Base-by-base conservation (phyloP, 352 stramenopile genomes). In the Pythium grandisporangium region DNA sequence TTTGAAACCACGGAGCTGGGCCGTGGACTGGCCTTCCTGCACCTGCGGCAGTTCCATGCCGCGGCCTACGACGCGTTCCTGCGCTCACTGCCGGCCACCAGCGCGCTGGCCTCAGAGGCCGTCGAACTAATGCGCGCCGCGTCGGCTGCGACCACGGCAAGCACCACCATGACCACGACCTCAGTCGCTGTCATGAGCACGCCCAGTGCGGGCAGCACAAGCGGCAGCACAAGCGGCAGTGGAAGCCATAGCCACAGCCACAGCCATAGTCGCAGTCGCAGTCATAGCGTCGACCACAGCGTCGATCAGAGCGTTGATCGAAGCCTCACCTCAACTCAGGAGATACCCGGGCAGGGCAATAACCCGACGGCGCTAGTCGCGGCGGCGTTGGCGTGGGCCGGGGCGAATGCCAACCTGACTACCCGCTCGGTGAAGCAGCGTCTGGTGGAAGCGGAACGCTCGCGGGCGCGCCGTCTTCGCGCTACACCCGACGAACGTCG, bases 1-100 rank as follows among this genome's bases (percentile, higher is more conserved):
- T 88, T 84, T 46, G 75, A 84, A 27, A 55, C 67, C 10, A 79
- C 63, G 27, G 75, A 88, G 32, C 30, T 70, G 6, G 75, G 75
- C 5, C 66, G 64, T 16, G 60, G 61, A 0, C 69, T 85, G 47
- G 75, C 75, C 29, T 66, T 88, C 24, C 38, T 79, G 29, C 75
- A 88, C 32, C 37, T 88, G 12, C 71, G 67, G 0, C 67, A 83
- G 33, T 63, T 50, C 45, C 75, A 88, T 33, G 75, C 73, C 48
- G 37, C 37, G 6, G 63, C 59, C 0, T 87, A 82, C 45, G 66
- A 73, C 17, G 55, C 35, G 5, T 82, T 84, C 50, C 46, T 84
- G 22, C 53, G 50, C 20, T 72, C 58, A 33, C 41, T 79, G 8
- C 66, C 71, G 5, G 55, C 58, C 0, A n/a, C n/a, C n/a, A n/a